Base-by-base conservation (phyloP, 2,329 filamentous ascomycete species). In the Thyridium curvatum region DNA sequence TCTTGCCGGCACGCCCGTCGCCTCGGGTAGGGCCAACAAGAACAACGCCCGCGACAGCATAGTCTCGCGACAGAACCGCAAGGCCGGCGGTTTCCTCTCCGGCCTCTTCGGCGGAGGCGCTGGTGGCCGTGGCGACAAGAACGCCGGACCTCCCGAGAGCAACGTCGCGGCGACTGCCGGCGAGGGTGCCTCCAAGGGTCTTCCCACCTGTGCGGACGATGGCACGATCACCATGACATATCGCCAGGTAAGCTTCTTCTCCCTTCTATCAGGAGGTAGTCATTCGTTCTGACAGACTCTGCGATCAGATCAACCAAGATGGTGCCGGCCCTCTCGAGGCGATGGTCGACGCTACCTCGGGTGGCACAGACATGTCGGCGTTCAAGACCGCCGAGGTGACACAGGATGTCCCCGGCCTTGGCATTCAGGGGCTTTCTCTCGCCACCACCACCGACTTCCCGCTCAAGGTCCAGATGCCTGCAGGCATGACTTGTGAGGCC, bases 261-360 rank as follows among this genome's bases (percentile, higher is more conserved):
- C n/a, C n/a, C n/a, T n/a, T n/a, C n/a, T n/a, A n/a, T n/a, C n/a
- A n/a, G n/a, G n/a, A n/a, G n/a, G n/a, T n/a, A n/a, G n/a, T n/a
- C n/a, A n/a, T n/a, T n/a, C n/a, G n/a, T n/a, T n/a, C n/a, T n/a
- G n/a, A n/a, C n/a, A n/a, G n/a, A n/a, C n/a, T n/a, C 43, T 84
- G 76, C 64, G 78, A 80, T 57, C 76, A 84, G 64, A 75, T 84
- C 64, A 84, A 84, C 70, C 79, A 84, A 58, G 80, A 84, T 50
- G 80, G 80, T 16, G 81, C 79, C 1, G 81, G 80, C 2, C 79
- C 79, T 2, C 61, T 84, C 35, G 71, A 65, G 21, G 79, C 79
- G 8, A 64, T 66, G 32, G 65, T 84, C 35, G 80, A 85, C 51
- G 60, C 66, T 32, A 81, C 78, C 18, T 83, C 78, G 2, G 79